Base-by-base conservation (phyloP, 208 protist genomes). In the Vickermania spadyakhi region DNA sequence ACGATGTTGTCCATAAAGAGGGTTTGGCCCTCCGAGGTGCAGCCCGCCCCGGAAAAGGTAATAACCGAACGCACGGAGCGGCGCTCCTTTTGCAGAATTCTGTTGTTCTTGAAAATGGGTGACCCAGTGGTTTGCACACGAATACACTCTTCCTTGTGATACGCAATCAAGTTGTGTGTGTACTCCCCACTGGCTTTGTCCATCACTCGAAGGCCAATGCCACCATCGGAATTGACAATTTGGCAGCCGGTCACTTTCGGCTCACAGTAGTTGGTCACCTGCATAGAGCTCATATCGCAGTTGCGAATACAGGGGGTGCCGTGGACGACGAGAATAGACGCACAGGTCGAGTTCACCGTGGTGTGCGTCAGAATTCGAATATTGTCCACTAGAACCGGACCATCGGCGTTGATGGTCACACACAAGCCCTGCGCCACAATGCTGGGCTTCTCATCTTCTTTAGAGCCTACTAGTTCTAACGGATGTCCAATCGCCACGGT, bases 1-100 rank as follows among this genome's bases (percentile, higher is more conserved):
- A 81, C 65, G 42, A 81, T 74, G 52, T 81, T 81, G 28, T 81
- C 75, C 41, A 41, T 64, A 57, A 81, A 65, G 18, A 71, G 23
- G 5, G 64, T 53, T 23, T 70, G 52, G 36, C 66, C 66, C 0
- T 1, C 3, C 21, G 41, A 13, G 28, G 55, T 21, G 5, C 65
- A 50, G 21, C 66, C 53, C 14, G 64, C 65, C 55, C 75, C 74
- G 18, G 74, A 70, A n/a, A 70, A 45, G 1, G 71, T 66, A 2
- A 64, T 65, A 2, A 61, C 27, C 29, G 58, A 60, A 27, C 53
- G 56, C n/a, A n/a, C n/a, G n/a, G n/a, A n/a, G 13, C 52, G 13
- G 18, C 55, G 70, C 28, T 51, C 28, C 52, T 61, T 74, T 60
- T 77, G 69, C 28, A 64, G 52, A 26, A 81, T 70, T 30, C 66